Evolutionary conservation across 164 flowering plant species (phyloP), one percentile per base, ranked within the genome.

Genomic region (Nymphaea colorata): DNA sequence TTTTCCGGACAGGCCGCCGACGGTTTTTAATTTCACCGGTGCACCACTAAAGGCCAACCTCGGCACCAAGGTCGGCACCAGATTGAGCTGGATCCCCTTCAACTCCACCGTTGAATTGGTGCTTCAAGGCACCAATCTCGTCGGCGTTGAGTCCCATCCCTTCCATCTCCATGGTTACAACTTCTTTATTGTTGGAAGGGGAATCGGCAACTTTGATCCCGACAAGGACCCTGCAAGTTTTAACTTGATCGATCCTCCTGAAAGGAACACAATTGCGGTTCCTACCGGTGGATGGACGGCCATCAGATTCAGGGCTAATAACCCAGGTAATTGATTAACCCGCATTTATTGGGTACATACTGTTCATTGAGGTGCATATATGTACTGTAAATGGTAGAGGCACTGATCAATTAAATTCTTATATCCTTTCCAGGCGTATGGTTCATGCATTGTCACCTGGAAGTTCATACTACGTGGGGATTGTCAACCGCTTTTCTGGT

Each of bases 221-320:
- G 43, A 66, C 2, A 82, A 76, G n/a, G 87, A 82, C 67, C 84
- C 87, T 0, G 74, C 77, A 8, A 85, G 79, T 18, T 87, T 66
- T 66, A 87, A 87, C 71, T 72, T 87, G 72, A 80, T 86, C 15
- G 90, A 87, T 75, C 93, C 93, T 41, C 79, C 83, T 2, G 93
- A 87, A 70, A 84, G 90, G 68, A 87, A 87, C 43, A 86, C 90
- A 1, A 83, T 84, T 6, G 86, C 86, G 4, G 86, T 87, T 61
- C 90, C 93, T 5, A 86, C 87, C 2, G 93, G 90, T 3, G 93
- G 93, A 5, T 87, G 93, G 90, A 74, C 90, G 18, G 87, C 93
- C 44, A 84, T 87, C 55, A 70, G 90, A 15, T 87, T 85, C 65
- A 77, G 76, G 74, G 92, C 90, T 53, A 82, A 85, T 70, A 87